Base-by-base conservation (phyloP, 2,329 filamentous ascomycete species). In the Neocatenulostroma microsporum region DNA sequence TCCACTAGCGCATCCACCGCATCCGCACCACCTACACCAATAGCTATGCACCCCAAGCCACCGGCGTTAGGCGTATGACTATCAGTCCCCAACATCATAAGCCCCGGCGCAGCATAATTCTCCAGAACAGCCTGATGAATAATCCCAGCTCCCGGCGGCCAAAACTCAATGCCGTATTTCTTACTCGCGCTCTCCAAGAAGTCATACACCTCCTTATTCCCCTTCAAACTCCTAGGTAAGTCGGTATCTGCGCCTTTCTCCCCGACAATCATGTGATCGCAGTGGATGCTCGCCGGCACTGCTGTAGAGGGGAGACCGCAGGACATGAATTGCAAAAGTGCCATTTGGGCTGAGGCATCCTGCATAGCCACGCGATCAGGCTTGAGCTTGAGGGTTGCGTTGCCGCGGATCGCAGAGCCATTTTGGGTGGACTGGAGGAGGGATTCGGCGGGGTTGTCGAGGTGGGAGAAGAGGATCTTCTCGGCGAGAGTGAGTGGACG, bases 21-120 rank as follows among this genome's bases (percentile, higher is more conserved):
- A 65, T 98, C 91, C 17, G 91, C 91, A 56, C 91, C 91, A 56
- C 91, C 91, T 21, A 98, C 91, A 61, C 91, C 91, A 59, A 98
- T 96, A 7, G 91, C 91, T 54, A 95, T 86, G 3, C 86, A 88
- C 50, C 84, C 87, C 37, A 96, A 70, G 41, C 91, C 91, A 52
- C 91, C 91, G n/a, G 86, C 91, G 58, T 96, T 98, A 28, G 91
- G 91, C 30, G 87, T 95, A 64, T 98, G 91, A 55, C 85, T 94
- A 64, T 98, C 91, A 20, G 91, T 98, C 38, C 91, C 91, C 26
- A 98, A 75, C 87, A 98, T 96, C 88, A 98, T 95, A 51, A 96
- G 66, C 33, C 91, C 91, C 14, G 91, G 91, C n/a, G 89, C 79
- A 21, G 88, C 84, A 60, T 98, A 98, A 67, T 98, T 96, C 69